phyloP scores from a whole-genome alignment of 2,329 filamentous ascomycete species.

The Apiospora rasikravindrae region DNA sequence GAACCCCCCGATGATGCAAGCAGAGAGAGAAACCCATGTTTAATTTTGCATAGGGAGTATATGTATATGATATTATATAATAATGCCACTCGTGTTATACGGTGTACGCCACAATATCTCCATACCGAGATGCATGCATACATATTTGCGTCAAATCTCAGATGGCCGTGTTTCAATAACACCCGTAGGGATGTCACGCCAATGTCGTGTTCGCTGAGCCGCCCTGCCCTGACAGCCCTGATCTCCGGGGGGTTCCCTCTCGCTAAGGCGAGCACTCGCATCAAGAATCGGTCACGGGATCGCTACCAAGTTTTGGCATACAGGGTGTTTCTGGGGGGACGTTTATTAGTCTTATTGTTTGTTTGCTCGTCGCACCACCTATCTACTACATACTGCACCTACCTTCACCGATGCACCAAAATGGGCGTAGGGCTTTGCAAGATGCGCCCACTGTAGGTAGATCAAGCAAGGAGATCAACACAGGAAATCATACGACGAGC shows the following conservation, averaged over 20 bases:
- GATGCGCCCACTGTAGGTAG: not conserved
- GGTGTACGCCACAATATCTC: not conserved
- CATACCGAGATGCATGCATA: slow-evolving; percentile 3
- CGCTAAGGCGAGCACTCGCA: slow-evolving; percentile 6
- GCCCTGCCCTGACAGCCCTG: not conserved
- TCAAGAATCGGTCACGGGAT: slow-evolving; percentile 1
- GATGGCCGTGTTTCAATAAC: not conserved
- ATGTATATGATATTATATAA: not conserved
- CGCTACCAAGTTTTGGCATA: not conserved
- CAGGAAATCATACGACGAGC: not conserved
- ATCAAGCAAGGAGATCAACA: not conserved
- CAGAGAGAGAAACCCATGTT: not conserved
- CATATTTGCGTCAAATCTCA: not conserved
- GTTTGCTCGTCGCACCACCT: not conserved
- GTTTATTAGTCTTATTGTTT: not conserved
- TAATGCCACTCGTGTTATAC: not conserved
- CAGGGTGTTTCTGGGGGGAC: not conserved
- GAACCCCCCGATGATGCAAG: slow-evolving; percentile 5
- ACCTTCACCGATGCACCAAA: not conserved
- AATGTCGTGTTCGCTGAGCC: not conserved
- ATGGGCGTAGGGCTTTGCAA: not conserved
- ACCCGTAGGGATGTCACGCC: not conserved
- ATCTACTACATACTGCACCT: too few species aligned
- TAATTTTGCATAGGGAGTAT: not conserved
- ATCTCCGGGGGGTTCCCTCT: not conserved